Conservation (phyloP, 1,284 basidiomycete species). For the Irpex sp. region DNA sequence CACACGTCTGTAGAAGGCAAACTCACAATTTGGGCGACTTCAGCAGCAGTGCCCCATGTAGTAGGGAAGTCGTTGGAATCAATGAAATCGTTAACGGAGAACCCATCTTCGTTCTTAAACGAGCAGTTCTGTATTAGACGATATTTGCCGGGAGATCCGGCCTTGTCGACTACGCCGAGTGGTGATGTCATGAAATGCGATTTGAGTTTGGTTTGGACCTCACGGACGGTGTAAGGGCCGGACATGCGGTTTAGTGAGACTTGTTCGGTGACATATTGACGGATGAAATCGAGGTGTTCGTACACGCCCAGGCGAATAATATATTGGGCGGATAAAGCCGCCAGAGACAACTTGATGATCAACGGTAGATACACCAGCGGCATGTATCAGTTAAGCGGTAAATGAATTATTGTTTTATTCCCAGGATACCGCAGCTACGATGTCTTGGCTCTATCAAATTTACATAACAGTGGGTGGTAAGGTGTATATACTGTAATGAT, state of each 20-base stretch:
- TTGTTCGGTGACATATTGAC: background rate
- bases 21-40: conserved; percentile 29
- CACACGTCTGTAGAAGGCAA: conserved; percentile 7
- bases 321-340: background rate
- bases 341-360: no score
- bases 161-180: conserved; percentile 16
- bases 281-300: background rate
- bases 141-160: conserved; percentile 4
- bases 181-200: conserved; percentile 22
- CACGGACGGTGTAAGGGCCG: background rate
- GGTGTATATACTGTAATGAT: no score
- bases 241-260: background rate
- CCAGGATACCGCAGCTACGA: no score
- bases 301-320: background rate
- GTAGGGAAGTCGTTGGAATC: conserved; percentile 30
- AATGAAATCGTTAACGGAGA: conserved; percentile 28
- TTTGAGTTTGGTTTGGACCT: conserved; percentile 17
- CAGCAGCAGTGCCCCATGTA: conserved; percentile 23
- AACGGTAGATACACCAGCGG: no score
- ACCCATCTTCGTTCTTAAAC: conserved; percentile 3
- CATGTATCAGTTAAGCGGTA: no score
- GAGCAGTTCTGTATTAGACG: conserved; percentile 11
- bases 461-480: no score
- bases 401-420: no score
- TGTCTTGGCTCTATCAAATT: no score